A percentile compares a stretch with the other conserved stretches of the same genome.
These are phyloP conservation scores for Aspergillus pseudoterreus DNA, from an alignment of 2,329 filamentous ascomycete genomes.

Conservation along the genomic window DNA sequence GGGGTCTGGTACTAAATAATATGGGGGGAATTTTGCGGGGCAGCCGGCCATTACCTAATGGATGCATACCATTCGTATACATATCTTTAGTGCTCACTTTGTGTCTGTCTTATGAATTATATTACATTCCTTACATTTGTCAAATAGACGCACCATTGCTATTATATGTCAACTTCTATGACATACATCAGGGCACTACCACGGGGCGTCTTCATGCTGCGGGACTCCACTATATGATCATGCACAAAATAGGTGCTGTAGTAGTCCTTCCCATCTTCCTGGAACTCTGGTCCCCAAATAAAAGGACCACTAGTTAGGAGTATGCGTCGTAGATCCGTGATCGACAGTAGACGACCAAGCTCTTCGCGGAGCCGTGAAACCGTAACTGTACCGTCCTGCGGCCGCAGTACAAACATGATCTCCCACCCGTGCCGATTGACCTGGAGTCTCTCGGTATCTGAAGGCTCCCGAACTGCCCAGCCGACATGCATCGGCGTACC, in stretches of 20 bases:
- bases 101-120: background rate
- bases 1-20: background rate
- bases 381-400: background rate
- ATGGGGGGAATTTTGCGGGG: background rate
- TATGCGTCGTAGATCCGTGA: background rate
- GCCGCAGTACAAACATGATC: background rate
- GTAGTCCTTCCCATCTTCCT: background rate
- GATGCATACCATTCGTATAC: background rate
- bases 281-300: background rate
- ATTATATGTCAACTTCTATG: background rate
- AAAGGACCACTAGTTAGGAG: background rate
- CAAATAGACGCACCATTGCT: background rate
- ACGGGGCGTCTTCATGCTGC: background rate
- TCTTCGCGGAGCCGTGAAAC: background rate
- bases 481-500: background rate
- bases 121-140: background rate
- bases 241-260: background rate
- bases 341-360: background rate
- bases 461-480: background rate
- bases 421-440: background rate
- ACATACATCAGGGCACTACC: background rate
- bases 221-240: background rate
- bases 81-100: too few relatives aligned
- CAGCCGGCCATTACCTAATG: background rate
- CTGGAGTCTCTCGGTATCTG: background rate